A percentile compares a stretch with the other conserved stretches of the same genome.
Conservation (phyloP, 345 rosid genomes). For the Eucalyptus polybractea region DNA sequence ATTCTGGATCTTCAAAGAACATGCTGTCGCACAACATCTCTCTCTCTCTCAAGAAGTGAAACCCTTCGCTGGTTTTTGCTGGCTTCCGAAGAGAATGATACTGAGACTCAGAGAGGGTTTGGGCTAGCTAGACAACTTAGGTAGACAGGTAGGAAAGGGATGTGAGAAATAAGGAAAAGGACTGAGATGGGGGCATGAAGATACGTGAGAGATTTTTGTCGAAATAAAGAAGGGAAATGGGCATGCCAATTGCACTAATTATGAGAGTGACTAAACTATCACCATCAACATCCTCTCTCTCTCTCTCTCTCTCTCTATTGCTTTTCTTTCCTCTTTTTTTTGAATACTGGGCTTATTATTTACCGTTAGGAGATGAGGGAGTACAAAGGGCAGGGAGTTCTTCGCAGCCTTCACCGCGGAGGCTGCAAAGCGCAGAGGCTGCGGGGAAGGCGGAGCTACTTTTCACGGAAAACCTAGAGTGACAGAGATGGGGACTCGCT, state of each 20-base stretch:
- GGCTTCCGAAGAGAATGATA: not conserved
- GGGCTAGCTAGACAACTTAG: not conserved
- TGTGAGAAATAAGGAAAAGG: not conserved
- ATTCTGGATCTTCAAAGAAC: not conserved
- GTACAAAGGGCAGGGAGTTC: not conserved
- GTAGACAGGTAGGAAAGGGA: not conserved
- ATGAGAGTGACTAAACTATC: constrained; percentile 3
- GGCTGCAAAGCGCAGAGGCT: not conserved
- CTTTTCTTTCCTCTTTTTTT: not conserved
- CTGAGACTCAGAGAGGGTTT: not conserved
- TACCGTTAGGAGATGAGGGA: not conserved
- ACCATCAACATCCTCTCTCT: not conserved
- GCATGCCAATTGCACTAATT: not conserved
- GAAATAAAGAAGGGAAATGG: not conserved
- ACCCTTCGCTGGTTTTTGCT: not conserved
- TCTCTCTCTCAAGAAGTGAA: not conserved
- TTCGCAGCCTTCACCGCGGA: not conserved
- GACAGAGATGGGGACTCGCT: not conserved
- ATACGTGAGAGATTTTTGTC: not conserved
- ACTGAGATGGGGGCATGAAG: not conserved
- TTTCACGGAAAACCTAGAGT: not conserved
- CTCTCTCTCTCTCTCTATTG: not conserved
- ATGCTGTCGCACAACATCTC: not conserved
- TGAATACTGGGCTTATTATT: not conserved
- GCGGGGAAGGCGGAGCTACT: not conserved